Base-by-base conservation (phyloP, 2,329 filamentous ascomycete genomes). In the Byssochlamys sp. region DNA sequence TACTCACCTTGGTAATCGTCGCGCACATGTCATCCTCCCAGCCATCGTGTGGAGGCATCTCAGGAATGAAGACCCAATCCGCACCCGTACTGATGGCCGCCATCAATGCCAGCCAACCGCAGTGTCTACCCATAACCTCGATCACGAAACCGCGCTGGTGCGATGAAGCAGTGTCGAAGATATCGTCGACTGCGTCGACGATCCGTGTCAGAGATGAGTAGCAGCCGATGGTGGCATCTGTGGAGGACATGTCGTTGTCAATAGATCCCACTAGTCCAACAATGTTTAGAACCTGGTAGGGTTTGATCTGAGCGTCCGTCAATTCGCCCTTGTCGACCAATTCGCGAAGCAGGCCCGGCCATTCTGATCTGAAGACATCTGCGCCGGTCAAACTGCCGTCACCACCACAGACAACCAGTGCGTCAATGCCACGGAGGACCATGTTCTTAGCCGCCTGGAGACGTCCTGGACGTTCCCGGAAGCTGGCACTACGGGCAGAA, bases 81-180 rank as follows among this genome's bases (percentile, higher is more conserved):
- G 94, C 91, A 54, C 92, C 94, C 0, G 90, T 96, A 58, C 90
- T 91, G 59, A 99, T 91, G 67, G 91, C 92, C 12, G 92, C 88
- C 87, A 97, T 96, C 60, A 99, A 81, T 48, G 94, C 94, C 61
- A 99, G 80, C 94, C 94, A 99, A 61, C 94, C 94, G 72, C 94
- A 99, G 76, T 99, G 92, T 59, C 94, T 84, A 54, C 94, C 94
- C 94, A 99, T 99, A 67, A 99, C 94, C 74, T 96, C 94, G 61
- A 99, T 89, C 58, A 99, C 91, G 73, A 99, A 99, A 45, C 94
- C 94, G 66, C 94, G 83, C 63, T 95, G 95, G 75, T 99, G 94
- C 28, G 91, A 96, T 55, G 92, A 92, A 0, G 94, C 97, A 24
- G 92, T 91, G 75, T 99, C 92, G 66, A 99, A 78, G 28, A 78